These are phyloP conservation scores for Trichoderma atrobrunneum DNA, from an alignment of 2,329 filamentous ascomycete species.

Conservation along the genomic window DNA sequence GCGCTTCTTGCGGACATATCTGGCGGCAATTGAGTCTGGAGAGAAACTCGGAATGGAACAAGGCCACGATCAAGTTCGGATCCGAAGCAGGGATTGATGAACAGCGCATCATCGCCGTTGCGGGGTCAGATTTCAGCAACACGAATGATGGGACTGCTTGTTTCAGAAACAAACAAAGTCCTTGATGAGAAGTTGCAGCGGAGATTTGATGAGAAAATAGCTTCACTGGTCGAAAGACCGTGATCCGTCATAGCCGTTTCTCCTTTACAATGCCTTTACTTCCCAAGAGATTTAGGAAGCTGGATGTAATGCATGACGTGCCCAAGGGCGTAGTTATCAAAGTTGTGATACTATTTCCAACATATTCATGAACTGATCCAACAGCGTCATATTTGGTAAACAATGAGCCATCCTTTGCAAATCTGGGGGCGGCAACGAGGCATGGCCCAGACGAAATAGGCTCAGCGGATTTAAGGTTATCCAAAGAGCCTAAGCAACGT, in stretches of 20 bases:
- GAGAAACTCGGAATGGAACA: background rate
- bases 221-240: background rate
- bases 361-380: background rate
- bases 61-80: background rate
- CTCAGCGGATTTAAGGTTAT: conserved; percentile 6
- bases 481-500: background rate
- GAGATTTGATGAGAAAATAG: background rate
- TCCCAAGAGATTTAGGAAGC: background rate
- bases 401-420: background rate
- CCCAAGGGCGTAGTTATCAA: background rate
- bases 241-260: background rate
- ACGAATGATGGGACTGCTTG: background rate
- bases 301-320: background rate
- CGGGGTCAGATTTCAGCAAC: background rate
- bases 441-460: background rate
- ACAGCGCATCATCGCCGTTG: background rate
- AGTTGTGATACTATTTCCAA: background rate
- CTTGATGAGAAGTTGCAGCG: background rate
- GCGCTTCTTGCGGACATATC: background rate
- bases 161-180: background rate
- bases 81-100: background rate
- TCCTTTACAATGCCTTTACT: background rate
- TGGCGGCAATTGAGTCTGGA: background rate
- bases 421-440: background rate
- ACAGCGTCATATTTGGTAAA: background rate